Evolutionary conservation across 2,329 filamentous ascomycete species (phyloP), one percentile per base, ranked within the genome.

Genomic region (Graphiopsis chlorocephala): DNA sequence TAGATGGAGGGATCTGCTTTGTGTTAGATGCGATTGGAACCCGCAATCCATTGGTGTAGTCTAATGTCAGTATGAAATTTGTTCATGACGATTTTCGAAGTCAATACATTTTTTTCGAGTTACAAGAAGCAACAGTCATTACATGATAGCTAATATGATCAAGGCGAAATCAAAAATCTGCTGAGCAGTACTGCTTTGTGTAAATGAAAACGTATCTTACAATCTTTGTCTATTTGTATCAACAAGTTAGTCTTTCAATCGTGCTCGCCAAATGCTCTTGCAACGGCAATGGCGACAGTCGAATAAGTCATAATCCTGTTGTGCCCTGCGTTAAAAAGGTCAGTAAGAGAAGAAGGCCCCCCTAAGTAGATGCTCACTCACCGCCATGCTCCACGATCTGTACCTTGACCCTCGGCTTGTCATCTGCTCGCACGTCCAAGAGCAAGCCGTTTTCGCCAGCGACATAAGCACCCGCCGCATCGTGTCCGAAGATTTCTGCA

Each of bases 261-360:
- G n/a, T 45, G n/a, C n/a, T n/a, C 38, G 8, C 68, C 85, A 75
- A 92, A 92, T 1, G 85, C 85, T 65, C 88, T 83, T 80, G 88
- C 83, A 0, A 91, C 82, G 2, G 88, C 89, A 45, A 90, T 77
- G 10, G 84, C 76, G 17, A 92, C 85, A 4, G 87, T 83, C 1
- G 87, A 83, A 72, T 86, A 90, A 7, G 85, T 85, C 74, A 91
- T 84, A 45, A 93, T 82, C 59, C 85, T 80, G 72, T 92, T 92
- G 73, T 93, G 90, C 6, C 87, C 88, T 90, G 63, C 0, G n/a
- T 29, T n/a, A n/a, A 35, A 38, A 65, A 11, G 31, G 33, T 67
- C 61, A 59, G 59, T 23, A 23, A 7, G 29, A 48, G 1, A 31
- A 20, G 42, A 31, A n/a, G 20, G 25, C 5, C 25, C 17, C 5